Conservation (phyloP, 768 basidiomycete genomes). For the Lentinula edodes region DNA sequence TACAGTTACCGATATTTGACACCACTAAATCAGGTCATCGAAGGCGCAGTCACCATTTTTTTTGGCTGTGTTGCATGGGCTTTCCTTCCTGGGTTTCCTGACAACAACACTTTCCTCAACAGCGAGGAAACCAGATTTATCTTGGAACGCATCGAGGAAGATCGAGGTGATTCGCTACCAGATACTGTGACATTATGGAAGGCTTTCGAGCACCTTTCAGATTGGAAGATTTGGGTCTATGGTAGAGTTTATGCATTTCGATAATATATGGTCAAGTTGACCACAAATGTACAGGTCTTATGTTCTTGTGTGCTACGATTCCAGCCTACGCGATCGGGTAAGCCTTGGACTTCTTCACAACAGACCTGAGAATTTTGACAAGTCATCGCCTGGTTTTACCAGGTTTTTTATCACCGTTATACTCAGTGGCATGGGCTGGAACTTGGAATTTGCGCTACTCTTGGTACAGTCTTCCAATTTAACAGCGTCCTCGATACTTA, state of each 20-base stretch:
- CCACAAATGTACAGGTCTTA: slow-evolving; percentile 16
- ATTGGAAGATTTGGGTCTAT: slow-evolving; percentile 44
- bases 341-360: background rate
- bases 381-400: background rate
- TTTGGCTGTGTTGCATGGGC: slow-evolving; percentile 36
- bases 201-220: slow-evolving; percentile 31
- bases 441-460: slow-evolving; percentile 35
- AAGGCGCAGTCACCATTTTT: slow-evolving; percentile 37
- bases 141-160: slow-evolving; percentile 41
- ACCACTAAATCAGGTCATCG: slow-evolving; percentile 30
- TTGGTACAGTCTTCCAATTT: slow-evolving; percentile 22
- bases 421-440: slow-evolving; percentile 41
- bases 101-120: slow-evolving; percentile 40
- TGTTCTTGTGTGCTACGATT: slow-evolving; percentile 46
- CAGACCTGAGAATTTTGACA: background rate
- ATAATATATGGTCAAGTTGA: background rate
- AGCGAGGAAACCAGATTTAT: slow-evolving; percentile 37
- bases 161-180: slow-evolving; percentile 44
- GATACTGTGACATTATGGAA: slow-evolving; percentile 33
- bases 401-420: slow-evolving; percentile 38
- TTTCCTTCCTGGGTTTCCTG: slow-evolving; percentile 41
- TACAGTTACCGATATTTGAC: background rate
- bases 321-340: slow-evolving; percentile 47
- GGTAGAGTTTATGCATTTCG: slow-evolving; percentile 21
- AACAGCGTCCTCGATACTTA: background rate